Evolutionary conservation across 768 basidiomycete species (phyloP), one percentile per base, ranked within the genome.

Genomic region (Collybia mongolica): DNA sequence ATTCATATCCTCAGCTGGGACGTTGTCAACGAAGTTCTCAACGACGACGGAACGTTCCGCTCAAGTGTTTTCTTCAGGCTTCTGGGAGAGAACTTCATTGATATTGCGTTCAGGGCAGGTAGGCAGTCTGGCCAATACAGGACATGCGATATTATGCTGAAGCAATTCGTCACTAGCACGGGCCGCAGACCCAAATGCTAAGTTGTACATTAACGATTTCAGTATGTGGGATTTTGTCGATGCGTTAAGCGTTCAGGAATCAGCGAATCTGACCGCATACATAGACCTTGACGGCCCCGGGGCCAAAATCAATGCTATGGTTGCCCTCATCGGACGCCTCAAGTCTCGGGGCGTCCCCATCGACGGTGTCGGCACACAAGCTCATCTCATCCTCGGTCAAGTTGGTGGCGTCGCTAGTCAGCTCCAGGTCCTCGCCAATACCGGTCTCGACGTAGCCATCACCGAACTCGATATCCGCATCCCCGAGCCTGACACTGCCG

Each of bases 391-490:
- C 57, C 76, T 84, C 28, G 83, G 82, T 17, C 57, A 76, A 52
- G 70, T 86, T 8, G 65, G 71, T 2, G 64, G 65, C 15, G 63
- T 86, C 42, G 67, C 74, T 48, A 60, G 70, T 2, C 78, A 80
- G 53, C 67, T 84, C 52, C 60, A 76, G 55, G 68, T 73, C 43
- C 78, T 86, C 60, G 73, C 79, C 14, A 75, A 74, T 9, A 75
- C 84, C 22, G 83, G 84, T 4, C 68, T 87, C 44, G 84, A 86
- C 58, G 79, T 85, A 26, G 84, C 83, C 15, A 77, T 86, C 57
- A 87, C 85, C 3, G 84, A 86, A 59, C 74, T 87, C 39, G 84
- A 87, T 59, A 83, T 81, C 60, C 75, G 84, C 49, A 82, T 83
- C 72, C 71, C 70, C 7, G 64, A 79, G 15, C 83, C 82, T 18